Evolutionary conservation across 2,329 filamentous ascomycete species (phyloP).

Genomic region (Curvularia sp.): DNA sequence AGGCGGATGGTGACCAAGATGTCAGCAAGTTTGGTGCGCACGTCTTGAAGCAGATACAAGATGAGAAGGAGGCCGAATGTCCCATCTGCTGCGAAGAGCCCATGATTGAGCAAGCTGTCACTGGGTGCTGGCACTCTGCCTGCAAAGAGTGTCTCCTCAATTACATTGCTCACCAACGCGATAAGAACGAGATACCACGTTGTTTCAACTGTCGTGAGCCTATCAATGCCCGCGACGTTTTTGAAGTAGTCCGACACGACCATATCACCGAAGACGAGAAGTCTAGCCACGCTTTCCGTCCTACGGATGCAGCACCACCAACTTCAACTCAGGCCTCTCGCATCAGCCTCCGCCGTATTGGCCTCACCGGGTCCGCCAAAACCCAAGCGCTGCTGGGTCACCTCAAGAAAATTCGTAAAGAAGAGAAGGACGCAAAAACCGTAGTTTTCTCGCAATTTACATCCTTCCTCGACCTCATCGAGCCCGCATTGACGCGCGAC

Average conservation of each 20-base stretch:
- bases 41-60: constrained; percentile 88
- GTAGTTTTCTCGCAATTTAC: constrained; percentile 98
- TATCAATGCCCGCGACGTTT: constrained; percentile 83
- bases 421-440: constrained; percentile 76
- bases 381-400: constrained; percentile 79
- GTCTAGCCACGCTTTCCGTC: constrained; percentile 51
- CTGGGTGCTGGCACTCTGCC: constrained; percentile 96
- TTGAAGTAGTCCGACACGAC: constrained; percentile 87
- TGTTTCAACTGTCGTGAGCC: constrained; percentile 91
- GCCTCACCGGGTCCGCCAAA: constrained; percentile 82
- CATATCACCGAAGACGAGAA: constrained; percentile 54
- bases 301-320: constrained; percentile 32
- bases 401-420: constrained; percentile 71
- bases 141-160: constrained; percentile 92
- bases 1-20: constrained; percentile 64
- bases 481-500: constrained; percentile 74
- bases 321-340: constrained; percentile 50
- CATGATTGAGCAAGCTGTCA: constrained; percentile 93
- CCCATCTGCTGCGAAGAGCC: constrained; percentile 95
- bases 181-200: constrained; percentile 75
- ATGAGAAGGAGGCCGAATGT: constrained; percentile 87
- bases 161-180: constrained; percentile 85
- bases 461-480: constrained; percentile 90
- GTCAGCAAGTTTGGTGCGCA: constrained; percentile 82
- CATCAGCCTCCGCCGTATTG: constrained; percentile 67